These are phyloP conservation scores for Pseudisothecium myosuroides DNA, from an alignment of 225 moss, liverwort and hornwort genomes.

Conservation along the genomic window DNA sequence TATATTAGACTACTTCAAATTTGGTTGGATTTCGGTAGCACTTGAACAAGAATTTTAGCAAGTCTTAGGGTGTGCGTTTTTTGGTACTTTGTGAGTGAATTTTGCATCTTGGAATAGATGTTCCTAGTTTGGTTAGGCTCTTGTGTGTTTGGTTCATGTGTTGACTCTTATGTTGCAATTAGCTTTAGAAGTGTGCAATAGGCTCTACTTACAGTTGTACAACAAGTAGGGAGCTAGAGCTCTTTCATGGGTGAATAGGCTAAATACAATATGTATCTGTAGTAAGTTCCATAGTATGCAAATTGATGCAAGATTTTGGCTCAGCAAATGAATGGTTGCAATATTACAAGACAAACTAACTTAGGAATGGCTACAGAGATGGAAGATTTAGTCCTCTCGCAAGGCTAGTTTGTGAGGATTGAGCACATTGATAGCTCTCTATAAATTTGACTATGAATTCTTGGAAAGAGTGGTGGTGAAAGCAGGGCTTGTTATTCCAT, in stretches of 20 bases:
- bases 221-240: not conserved
- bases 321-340: not conserved
- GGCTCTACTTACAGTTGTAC: no score
- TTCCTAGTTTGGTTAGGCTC: no score
- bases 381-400: not conserved
- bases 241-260: not conserved
- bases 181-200: no score
- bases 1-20: no score
- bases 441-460: not conserved
- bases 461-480: not conserved
- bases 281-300: not conserved
- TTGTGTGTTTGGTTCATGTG: no score
- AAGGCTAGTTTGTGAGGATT: accelerated
- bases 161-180: no score
- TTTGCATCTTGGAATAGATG: no score
- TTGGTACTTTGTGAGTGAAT: no score
- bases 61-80: no score
- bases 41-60: no score
- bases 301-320: not conserved
- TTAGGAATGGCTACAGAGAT: accelerated
- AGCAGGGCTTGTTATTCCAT: not conserved
- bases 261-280: not conserved
- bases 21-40: no score
- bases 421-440: not conserved
- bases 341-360: not conserved